These are phyloP conservation scores for Candida hungchunana DNA, from an alignment of 805 yeast genomes.

Conservation along the genomic window DNA sequence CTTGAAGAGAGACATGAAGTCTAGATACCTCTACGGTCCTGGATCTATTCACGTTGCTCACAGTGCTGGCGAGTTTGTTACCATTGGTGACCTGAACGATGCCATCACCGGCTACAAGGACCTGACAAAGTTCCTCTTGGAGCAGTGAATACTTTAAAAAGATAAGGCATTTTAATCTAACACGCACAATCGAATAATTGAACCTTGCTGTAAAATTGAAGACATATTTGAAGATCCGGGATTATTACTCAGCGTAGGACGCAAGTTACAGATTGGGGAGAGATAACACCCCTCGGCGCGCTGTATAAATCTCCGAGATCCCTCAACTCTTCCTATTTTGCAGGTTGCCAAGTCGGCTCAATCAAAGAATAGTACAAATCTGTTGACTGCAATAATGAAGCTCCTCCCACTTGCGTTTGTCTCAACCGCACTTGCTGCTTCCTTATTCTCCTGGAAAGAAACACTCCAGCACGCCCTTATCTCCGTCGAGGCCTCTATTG, in stretches of 20 bases:
- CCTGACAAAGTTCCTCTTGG: conserved; percentile 17
- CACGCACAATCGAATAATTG: neutral
- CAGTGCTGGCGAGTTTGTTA: conserved; percentile 50
- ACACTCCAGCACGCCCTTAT: conserved; percentile 3
- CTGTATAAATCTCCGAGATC: no score
- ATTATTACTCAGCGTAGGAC: no score
- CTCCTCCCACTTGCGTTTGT: conserved; percentile 8
- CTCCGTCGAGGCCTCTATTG: no score
- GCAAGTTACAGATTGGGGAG: no score
- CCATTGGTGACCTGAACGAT: conserved; percentile 39
- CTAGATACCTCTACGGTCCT: conserved; percentile 59
- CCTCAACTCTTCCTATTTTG: no score
- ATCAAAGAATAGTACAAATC: no score
- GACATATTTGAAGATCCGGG: no score
- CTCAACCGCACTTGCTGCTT: conserved; percentile 8
- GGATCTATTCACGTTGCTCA: conserved; percentile 63
- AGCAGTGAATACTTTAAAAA: conserved; percentile 1
- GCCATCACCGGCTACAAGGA: conserved; percentile 52
- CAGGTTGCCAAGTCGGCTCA: no score
- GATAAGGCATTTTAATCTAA: neutral
- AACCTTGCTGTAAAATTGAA: no score
- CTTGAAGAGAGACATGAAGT: conserved; percentile 26
- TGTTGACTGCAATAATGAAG: no score
- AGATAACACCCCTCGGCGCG: no score
- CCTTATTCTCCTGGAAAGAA: conserved; percentile 8